These are phyloP conservation scores for Phialophora macrospora DNA, from an alignment of 2,329 filamentous ascomycete genomes.

Conservation along the genomic window DNA sequence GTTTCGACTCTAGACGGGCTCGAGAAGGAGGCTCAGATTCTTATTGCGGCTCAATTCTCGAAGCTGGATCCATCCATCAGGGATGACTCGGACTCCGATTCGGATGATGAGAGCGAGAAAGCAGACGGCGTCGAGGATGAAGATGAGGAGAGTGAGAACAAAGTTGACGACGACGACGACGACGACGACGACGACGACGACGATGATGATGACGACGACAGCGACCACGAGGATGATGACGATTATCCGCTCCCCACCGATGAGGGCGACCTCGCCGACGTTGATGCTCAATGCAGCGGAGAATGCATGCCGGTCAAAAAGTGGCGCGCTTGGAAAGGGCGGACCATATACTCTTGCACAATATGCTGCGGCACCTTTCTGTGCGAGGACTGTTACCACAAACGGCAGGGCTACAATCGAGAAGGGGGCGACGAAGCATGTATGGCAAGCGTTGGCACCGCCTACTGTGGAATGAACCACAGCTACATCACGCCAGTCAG, in stretches of 20 bases:
- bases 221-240: neutral
- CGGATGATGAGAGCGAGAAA: neutral
- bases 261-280: conserved; percentile 12
- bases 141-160: neutral
- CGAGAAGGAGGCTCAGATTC: conserved; percentile 13
- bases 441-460: neutral
- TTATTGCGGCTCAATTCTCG: conserved; percentile 12
- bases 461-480: conserved; percentile 15
- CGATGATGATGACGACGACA: neutral
- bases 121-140: conserved; percentile 3
- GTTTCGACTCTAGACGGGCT: conserved; percentile 2
- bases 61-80: conserved; percentile 7
- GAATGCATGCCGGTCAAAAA: conserved; percentile 1
- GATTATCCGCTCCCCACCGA: conserved; percentile 9
- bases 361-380: conserved; percentile 5
- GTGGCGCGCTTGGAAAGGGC: conserved; percentile 13
- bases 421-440: neutral
- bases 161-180: neutral
- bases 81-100: neutral
- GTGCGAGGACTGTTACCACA: conserved; percentile 12
- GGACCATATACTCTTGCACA: conserved; percentile 11
- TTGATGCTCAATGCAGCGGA: neutral
- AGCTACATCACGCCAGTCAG: conserved; percentile 6
- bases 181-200: neutral
- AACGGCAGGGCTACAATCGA: conserved; percentile 3